Base-by-base conservation (phyloP, 306 rosid genomes). In the Cucumis cinereus region DNA sequence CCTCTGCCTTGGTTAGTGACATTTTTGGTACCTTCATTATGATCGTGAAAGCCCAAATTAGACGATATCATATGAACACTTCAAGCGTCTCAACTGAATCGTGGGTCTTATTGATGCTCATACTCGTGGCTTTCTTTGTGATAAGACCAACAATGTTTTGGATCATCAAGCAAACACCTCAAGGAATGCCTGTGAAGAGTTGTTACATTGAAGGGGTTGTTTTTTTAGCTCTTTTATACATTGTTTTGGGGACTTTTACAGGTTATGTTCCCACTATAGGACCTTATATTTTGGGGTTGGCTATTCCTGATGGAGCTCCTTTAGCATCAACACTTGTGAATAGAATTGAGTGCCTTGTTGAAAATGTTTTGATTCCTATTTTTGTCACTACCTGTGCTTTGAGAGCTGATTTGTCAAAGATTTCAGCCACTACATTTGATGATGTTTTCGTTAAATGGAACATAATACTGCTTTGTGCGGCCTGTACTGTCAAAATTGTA, bases 291-390 rank as follows among this genome's bases (percentile, higher is more conserved):
- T 30, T 90, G 58, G 98, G 92, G 10, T 24, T 92, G 84, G 88
- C 93, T 5, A 73, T 86, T 17, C 98, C 96, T 0, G 92, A 74
- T 2, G 96, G 94, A 28, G 96, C 90, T 2, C 96, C 98, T 1
- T 56, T 92, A 8, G 96, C 91, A 17, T 80, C 91, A 1, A 79
- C 96, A 4, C 53, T 92, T 0, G 77, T 79, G 5, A 77, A 50
- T 1, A 88, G 82, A 81, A 77, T 92, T 10, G 92, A 90, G 6
- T 74, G 80, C 75, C 78, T 90, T 26, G 87, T 80, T 16, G 77
- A 82, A 1, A 81, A 81, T 8, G 50, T 89, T 19, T 79, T 90
- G 3, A 14, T 88, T 78, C 92, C 96, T 1, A 24, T 89, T 7
- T 87, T 86, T 15, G 90, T 86, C 22, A 71, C 85, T 14, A 79